Conservation (phyloP, 108 stramenopile genomes). For the Pseudonitzschia multiseries region DNA sequence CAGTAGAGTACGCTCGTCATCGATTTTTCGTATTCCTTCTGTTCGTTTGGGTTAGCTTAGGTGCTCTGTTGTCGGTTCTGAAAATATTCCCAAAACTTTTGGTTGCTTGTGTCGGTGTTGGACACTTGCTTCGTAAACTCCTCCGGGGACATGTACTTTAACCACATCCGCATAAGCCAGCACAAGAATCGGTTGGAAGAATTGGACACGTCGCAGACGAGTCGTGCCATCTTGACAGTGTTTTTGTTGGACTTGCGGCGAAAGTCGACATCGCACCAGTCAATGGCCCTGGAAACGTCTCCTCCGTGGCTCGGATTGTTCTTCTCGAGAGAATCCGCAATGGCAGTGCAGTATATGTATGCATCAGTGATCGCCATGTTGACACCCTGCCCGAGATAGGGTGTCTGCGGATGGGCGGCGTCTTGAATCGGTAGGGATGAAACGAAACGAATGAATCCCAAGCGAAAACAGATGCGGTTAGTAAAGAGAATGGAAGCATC, state of each 20-base stretch:
- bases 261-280: not conserved
- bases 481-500: not conserved
- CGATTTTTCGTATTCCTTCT: no score
- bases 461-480: no score
- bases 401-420: slow-evolving; percentile 34
- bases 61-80: no score
- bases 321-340: not conserved
- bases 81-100: no score
- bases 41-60: no score
- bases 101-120: no score
- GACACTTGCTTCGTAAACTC: not conserved
- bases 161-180: not conserved
- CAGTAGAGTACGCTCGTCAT: no score
- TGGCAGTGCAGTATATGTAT: slow-evolving; percentile 18
- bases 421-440: not conserved
- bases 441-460: not conserved
- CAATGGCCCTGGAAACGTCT: not conserved
- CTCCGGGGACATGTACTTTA: not conserved
- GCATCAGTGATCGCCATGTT: slow-evolving; percentile 38
- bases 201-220: not conserved
- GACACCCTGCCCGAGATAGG: slow-evolving; percentile 33
- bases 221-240: not conserved
- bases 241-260: not conserved
- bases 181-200: not conserved
- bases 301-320: not conserved